Evolutionary conservation across 371 early-diverging fungal genomes (phyloP).

Genomic region (Lichtheimia hyalospora): DNA sequence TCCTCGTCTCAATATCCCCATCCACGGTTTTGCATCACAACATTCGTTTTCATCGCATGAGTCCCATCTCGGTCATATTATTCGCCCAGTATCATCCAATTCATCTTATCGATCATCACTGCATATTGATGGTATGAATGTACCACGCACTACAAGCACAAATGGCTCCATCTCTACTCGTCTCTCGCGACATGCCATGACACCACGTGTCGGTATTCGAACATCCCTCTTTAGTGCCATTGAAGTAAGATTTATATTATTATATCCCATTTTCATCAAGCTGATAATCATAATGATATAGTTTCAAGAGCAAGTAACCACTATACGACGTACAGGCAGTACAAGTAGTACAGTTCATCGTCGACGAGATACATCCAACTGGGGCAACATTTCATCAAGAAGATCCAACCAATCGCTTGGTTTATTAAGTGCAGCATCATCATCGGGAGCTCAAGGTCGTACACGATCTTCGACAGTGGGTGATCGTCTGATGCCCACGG

Average conservation of each 20-base stretch:
- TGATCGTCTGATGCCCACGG: conserved; percentile 2
- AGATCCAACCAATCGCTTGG: conserved; percentile 4
- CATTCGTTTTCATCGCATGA: conserved; percentile 22
- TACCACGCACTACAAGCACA: conserved; percentile 33
- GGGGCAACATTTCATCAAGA: background rate
- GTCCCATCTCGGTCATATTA: conserved; percentile 40
- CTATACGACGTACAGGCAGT: conserved; percentile 35
- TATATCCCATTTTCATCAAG: no score
- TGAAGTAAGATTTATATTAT: conserved; percentile 24
- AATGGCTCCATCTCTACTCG: conserved; percentile 41
- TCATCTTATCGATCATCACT: conserved; percentile 33
- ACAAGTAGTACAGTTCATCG: conserved; percentile 14
- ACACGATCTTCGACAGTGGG: conserved; percentile 14
- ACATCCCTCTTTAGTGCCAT: conserved; percentile 47
- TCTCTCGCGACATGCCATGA: conserved; percentile 31
- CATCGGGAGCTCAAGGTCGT: conserved; percentile 1
- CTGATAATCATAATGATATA: background rate
- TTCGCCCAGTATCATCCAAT: conserved; percentile 42
- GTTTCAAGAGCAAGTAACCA: conserved; percentile 33
- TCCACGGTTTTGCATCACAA: conserved; percentile 24
- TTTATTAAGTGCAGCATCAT: background rate
- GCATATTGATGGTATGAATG: conserved; percentile 29
- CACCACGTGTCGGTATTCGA: conserved; percentile 47
- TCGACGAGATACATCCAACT: conserved; percentile 14
- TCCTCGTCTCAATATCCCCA: conserved; percentile 28